Conservation (phyloP, 805 yeast genomes). For the Cyberlindnera maritima region DNA sequence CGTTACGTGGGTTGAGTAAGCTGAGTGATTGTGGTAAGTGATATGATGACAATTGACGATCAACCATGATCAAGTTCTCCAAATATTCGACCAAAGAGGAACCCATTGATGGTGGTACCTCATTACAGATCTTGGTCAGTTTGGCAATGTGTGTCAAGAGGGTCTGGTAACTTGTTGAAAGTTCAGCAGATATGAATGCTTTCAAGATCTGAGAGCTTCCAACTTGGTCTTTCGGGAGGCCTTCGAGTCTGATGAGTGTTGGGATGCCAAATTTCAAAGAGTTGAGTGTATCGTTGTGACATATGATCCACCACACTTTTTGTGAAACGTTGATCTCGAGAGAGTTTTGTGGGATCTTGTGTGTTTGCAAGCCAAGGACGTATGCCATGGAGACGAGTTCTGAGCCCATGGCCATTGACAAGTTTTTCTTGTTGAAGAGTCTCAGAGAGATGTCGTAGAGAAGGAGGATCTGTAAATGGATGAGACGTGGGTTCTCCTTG, state of each 20-base stretch:
- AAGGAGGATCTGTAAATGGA: constrained; percentile 22
- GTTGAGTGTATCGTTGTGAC: constrained; percentile 21
- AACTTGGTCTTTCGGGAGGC: constrained; percentile 6
- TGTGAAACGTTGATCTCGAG: constrained; percentile 19
- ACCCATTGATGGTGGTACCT: constrained; percentile 13
- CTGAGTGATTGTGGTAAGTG: constrained; percentile 16
- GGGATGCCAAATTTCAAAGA: constrained; percentile 19
- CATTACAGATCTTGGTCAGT: constrained; percentile 22
- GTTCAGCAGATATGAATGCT: constrained; percentile 25
- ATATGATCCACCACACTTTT: constrained; percentile 24
- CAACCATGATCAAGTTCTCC: constrained; percentile 21
- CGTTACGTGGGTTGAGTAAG: constrained; percentile 18
- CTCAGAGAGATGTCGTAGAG: constrained; percentile 16
- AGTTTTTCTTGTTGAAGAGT: constrained; percentile 16
- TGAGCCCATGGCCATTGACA: constrained; percentile 20
- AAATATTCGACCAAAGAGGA: constrained; percentile 16
- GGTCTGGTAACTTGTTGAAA: constrained; percentile 16
- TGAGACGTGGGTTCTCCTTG: constrained; percentile 18
- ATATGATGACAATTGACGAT: constrained; percentile 19
- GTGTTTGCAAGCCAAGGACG: constrained; percentile 20
- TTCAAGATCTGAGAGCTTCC: constrained; percentile 21
- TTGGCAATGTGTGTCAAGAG: constrained; percentile 21
- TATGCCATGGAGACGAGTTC: constrained; percentile 25
- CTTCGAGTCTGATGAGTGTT: constrained; percentile 17
- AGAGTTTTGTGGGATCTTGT: constrained; percentile 20